phyloP scores from a whole-genome alignment of 805 yeast species.

The Candida ponderosae region DNA sequence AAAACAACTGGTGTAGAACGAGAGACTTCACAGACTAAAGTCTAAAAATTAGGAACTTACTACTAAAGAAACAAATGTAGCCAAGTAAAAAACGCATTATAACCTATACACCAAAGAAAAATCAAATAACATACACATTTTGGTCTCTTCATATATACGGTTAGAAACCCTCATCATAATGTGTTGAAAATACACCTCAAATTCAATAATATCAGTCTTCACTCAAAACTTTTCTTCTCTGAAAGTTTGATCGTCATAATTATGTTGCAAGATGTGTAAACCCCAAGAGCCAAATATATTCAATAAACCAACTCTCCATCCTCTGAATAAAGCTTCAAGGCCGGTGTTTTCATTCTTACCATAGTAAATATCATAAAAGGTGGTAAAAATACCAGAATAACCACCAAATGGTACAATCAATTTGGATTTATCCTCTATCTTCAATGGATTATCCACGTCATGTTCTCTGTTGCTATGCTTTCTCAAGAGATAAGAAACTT shows the following conservation, averaged over 20 bases:
- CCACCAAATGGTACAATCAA: slow-evolving; percentile 53
- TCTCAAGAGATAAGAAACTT: slow-evolving; percentile 52
- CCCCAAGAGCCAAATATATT: slow-evolving; percentile 84
- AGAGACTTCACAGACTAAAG: too few species aligned
- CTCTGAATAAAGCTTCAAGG: slow-evolving; percentile 59
- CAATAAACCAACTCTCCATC: slow-evolving; percentile 84
- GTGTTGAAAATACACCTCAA: too few species aligned
- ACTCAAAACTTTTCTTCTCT: slow-evolving; percentile 34
- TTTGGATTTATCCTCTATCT: slow-evolving; percentile 35
- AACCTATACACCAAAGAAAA: too few species aligned
- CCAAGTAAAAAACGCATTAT: too few species aligned
- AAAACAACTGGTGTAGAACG: too few species aligned
- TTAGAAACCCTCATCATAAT: too few species aligned
- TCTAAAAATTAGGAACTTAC: too few species aligned
- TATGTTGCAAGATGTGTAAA: slow-evolving; percentile 46
- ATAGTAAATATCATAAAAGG: slow-evolving; percentile 38
- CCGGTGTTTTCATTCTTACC: slow-evolving; percentile 36
- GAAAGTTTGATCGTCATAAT: slow-evolving; percentile 34
- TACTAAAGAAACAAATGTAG: too few species aligned
- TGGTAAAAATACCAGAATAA: slow-evolving; percentile 46
- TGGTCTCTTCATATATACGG: too few species aligned
- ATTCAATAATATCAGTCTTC: too few species aligned
- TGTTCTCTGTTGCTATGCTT: slow-evolving; percentile 15
- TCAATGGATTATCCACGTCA: slow-evolving; percentile 21
- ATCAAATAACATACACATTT: too few species aligned